Evolutionary conservation across 148 eudicot species (phyloP).

Genomic region (Amaranthus cruentus): DNA sequence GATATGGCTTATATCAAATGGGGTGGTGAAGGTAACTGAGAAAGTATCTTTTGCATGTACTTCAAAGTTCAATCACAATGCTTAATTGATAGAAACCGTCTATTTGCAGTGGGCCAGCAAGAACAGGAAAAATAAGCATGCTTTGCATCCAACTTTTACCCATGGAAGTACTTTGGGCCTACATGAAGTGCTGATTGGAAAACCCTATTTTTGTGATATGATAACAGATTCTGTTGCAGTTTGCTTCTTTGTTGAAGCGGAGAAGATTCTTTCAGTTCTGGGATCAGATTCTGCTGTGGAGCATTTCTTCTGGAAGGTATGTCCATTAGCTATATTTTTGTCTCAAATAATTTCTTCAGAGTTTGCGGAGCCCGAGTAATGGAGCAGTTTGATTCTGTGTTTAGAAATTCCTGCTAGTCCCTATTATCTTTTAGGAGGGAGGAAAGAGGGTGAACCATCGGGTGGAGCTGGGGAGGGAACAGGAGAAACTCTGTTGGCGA

Average conservation of each 20-base stretch:
- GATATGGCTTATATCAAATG: conserved; percentile 84
- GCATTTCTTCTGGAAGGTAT: conserved; percentile 90
- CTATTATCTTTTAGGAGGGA: no score
- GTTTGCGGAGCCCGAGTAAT: background rate
- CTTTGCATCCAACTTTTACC: conserved; percentile 73
- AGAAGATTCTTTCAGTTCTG: conserved; percentile 51
- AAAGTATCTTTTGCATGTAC: background rate
- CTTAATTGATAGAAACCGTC: conserved; percentile 7
- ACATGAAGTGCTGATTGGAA: conserved; percentile 78
- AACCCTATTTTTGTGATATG: conserved; percentile 79
- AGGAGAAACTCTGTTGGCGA: background rate
- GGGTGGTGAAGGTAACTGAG: conserved; percentile 74
- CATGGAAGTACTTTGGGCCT: conserved; percentile 93
- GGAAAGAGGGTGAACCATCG: background rate
- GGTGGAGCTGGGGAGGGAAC: background rate
- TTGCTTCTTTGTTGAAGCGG: conserved; percentile 72
- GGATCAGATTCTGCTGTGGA: conserved; percentile 67
- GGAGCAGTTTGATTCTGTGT: background rate
- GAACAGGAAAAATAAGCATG: conserved; percentile 43
- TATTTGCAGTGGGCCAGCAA: conserved; percentile 77
- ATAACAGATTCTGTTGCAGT: conserved; percentile 76
- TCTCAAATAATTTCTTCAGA: background rate
- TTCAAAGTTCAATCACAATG: background rate
- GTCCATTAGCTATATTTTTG: background rate
- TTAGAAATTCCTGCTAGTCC: background rate